Evolutionary conservation across 1,284 basidiomycete genomes (phyloP), one percentile per base, ranked within the genome.

Genomic region (Agroathelia rolfsii): DNA sequence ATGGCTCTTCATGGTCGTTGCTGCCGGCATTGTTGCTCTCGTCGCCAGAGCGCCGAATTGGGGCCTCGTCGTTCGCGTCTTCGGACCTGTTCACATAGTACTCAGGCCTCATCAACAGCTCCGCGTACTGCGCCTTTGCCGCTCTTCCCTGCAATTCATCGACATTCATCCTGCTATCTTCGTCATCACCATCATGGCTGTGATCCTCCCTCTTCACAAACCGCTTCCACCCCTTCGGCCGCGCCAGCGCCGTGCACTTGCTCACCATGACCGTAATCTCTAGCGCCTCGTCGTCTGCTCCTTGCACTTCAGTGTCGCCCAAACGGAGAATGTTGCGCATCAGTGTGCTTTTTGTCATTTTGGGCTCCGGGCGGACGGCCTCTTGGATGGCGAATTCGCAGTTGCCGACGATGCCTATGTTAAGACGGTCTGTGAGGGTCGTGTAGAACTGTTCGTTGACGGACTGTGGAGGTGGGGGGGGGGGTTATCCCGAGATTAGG

Each of bases 191-290:
- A 13, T 46, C 46, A n/a, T 54, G 48, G 21, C 35, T 47, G 29
- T 44, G 40, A 21, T 48, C 47, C 46, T 55, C 25, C 37, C 61
- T 31, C 41, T 70, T 58, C 31, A 69, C 72, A 48, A 86, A 87
- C 50, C 84, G 86, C 55, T 86, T 88, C 71, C 83, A 80, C n/a
- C 75, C 58, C 38, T 85, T 81, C 0, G 88, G 79, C 12, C 76
- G 64, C 2, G 72, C 71, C 19, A 76, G 51, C 17, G 82, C 74
- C 1, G 89, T 93, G 40, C 80, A 84, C 58, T 97, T 97, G 48
- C 76, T 82, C 23, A 79, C 69, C 48, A 79, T 80, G 47, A 96
- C 68, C 2, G 64, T 58, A 36, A 97, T 72, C 46, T 78, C 75
- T 29, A 95, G 59, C 1, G 85, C 77, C 48, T 86, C 74, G 3